Evolutionary conservation across 169 alveolate species (phyloP).

Genomic region (Babesia sp.): DNA sequence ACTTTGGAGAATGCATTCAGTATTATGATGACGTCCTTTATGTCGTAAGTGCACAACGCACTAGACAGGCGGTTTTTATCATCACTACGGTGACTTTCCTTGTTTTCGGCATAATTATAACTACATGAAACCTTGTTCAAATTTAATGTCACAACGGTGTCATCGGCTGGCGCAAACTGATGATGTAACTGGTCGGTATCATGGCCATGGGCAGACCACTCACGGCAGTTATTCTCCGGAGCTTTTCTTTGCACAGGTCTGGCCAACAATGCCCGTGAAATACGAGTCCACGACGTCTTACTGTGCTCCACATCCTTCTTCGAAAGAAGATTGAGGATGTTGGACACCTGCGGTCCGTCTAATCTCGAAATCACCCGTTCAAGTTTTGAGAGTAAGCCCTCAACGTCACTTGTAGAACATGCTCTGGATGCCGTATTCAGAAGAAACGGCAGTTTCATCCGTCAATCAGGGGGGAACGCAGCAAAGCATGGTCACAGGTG

Average conservation of each 20-base stretch:
- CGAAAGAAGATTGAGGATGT: slow-evolving; percentile 42
- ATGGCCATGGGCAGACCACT: not conserved
- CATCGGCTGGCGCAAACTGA: too few species aligned
- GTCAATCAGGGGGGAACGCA: not conserved
- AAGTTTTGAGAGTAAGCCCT: slow-evolving; percentile 30
- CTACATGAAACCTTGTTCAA: not conserved
- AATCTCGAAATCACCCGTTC: slow-evolving; percentile 37
- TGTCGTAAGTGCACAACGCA: slow-evolving; percentile 31
- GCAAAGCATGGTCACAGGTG: not conserved
- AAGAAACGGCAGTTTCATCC: slow-evolving; percentile 61
- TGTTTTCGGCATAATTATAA: not conserved
- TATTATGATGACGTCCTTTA: slow-evolving; percentile 51
- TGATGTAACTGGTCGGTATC: not conserved
- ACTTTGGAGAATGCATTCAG: slow-evolving; percentile 65
- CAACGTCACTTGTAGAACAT: slow-evolving; percentile 45
- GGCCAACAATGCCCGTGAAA: not conserved
- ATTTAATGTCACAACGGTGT: not conserved
- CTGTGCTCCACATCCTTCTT: slow-evolving; percentile 57
- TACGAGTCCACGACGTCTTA: slow-evolving; percentile 17
- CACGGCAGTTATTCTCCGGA: not conserved
- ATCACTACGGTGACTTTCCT: not conserved
- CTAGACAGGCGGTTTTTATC: not conserved
- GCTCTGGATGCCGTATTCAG: slow-evolving; percentile 39
- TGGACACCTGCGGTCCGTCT: slow-evolving; percentile 53
- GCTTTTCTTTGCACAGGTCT: not conserved